Evolutionary conservation across 805 yeast genomes (phyloP).

Genomic region (Lipomyces starkeyi): DNA sequence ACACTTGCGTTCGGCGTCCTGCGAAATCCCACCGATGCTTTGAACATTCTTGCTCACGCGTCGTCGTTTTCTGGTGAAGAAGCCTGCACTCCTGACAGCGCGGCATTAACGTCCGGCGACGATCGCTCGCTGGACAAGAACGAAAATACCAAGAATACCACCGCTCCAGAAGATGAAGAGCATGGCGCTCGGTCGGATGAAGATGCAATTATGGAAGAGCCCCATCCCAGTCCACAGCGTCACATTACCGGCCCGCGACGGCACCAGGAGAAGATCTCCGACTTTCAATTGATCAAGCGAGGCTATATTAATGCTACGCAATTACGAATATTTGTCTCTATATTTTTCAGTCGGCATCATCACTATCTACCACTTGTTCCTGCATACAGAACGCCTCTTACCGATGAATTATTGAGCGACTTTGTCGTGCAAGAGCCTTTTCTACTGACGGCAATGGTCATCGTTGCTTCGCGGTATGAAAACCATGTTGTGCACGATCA

Average conservation of each 20-base stretch:
- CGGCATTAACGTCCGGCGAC: neutral
- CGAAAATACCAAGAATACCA: neutral
- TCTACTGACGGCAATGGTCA: constrained; percentile 26
- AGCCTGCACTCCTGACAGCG: neutral
- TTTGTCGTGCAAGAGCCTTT: constrained; percentile 23
- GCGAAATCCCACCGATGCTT: constrained; percentile 39
- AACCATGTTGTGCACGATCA: constrained; percentile 22
- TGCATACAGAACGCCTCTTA: constrained; percentile 11
- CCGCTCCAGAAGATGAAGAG: neutral
- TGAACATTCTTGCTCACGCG: constrained; percentile 37
- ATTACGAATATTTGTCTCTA: constrained; percentile 30
- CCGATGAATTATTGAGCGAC: constrained; percentile 25
- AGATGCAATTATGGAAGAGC: neutral
- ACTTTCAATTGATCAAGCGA: constrained; percentile 25
- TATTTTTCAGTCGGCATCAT: constrained; percentile 38
- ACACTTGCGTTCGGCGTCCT: constrained; percentile 30
- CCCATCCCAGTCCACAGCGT: neutral
- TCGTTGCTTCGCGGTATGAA: constrained; percentile 26
- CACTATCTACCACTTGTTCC: constrained; percentile 27
- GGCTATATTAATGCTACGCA: constrained; percentile 32
- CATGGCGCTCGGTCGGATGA: neutral
- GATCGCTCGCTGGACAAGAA: neutral
- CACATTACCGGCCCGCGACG: constrained; percentile 11
- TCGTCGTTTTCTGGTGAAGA: constrained; percentile 8
- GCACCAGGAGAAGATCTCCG: constrained; percentile 23